A percentile compares a stretch with the other conserved stretches of the same genome.
Conservation (phyloP, 176 grass and related monocot genomes). For the Dactylis glomerata region DNA sequence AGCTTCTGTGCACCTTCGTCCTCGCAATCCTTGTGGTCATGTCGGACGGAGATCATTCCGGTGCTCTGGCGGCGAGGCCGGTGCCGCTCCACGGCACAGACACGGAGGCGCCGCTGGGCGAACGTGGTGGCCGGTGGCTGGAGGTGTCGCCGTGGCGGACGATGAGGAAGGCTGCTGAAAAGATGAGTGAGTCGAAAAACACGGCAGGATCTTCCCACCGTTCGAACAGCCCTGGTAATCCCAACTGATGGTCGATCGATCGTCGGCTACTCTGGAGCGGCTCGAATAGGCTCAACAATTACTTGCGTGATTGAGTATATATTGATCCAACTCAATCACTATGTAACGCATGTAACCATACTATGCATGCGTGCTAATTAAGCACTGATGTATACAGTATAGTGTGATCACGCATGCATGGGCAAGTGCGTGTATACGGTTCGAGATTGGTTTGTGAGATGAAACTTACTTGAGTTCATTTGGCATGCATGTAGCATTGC, state of each 20-base stretch:
- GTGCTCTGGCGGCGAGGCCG: no score
- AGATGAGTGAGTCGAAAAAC: rapidly evolving
- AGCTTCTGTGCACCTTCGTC: no score
- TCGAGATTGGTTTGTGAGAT: neutral
- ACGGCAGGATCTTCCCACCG: no score
- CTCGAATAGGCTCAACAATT: neutral
- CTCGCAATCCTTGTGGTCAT: no score
- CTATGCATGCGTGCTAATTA: neutral
- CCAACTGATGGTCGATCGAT: no score
- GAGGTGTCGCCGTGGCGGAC: no score
- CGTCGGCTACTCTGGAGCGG: neutral
- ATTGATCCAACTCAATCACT: neutral
- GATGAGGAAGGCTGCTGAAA: neutral
- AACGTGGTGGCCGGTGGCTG: no score
- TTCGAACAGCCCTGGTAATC: no score
- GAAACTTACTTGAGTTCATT: neutral
- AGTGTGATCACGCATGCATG: neutral
- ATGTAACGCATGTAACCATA: neutral
- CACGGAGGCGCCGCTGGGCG: no score
- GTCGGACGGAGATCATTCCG: no score
- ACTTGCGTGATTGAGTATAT: neutral
- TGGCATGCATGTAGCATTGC: neutral
- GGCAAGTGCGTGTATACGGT: neutral
- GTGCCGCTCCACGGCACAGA: no score
- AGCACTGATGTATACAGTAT: neutral